Conservation (phyloP, 345 rosid genomes). For the Dipteronia sinensis region DNA sequence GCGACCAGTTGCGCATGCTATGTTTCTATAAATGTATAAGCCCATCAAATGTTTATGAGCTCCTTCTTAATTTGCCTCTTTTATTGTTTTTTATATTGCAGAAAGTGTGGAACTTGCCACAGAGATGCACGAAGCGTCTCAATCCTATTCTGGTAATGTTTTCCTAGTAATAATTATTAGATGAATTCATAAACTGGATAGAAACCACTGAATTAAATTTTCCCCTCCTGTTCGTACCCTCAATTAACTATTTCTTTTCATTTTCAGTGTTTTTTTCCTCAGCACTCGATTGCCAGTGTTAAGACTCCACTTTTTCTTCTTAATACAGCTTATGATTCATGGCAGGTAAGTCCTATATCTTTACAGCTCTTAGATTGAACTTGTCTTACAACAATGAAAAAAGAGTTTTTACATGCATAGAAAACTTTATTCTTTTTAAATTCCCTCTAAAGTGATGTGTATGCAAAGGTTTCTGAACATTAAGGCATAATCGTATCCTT, state of each 20-base stretch:
- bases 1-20: background rate
- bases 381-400: background rate
- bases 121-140: constrained; percentile 40
- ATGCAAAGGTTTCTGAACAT: background rate
- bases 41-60: background rate
- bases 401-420: background rate
- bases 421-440: background rate
- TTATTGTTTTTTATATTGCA: constrained; percentile 16
- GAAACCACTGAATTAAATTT: background rate
- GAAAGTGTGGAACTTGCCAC: constrained; percentile 43
- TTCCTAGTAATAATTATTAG: background rate
- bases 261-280: constrained; percentile 63
- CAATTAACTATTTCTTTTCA: background rate
- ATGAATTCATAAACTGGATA: background rate
- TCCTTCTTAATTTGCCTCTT: background rate
- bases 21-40: background rate
- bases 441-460: background rate
- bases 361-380: background rate
- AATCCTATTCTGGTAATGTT: constrained; percentile 47
- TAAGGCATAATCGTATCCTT: no score
- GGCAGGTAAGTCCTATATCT: constrained; percentile 46
- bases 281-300: constrained; percentile 41
- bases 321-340: constrained; percentile 58
- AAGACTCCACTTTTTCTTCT: constrained; percentile 49
- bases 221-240: background rate